These are phyloP conservation scores for Colletotrichum tofieldiae DNA, from an alignment of 2,329 filamentous ascomycete species.

Conservation along the genomic window DNA sequence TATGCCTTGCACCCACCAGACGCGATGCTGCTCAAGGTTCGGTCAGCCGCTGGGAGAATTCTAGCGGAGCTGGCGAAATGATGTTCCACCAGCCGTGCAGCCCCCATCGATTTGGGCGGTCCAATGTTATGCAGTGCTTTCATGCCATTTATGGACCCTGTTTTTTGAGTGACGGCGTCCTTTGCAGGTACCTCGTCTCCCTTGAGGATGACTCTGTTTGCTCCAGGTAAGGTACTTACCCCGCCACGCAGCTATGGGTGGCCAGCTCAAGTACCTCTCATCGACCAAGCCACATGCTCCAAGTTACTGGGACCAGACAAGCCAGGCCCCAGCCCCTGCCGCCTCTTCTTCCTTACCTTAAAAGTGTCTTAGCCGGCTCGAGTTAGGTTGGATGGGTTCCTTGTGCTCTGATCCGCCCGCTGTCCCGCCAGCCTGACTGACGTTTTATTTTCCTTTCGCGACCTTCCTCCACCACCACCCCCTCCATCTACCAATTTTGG, in stretches of 20 bases:
- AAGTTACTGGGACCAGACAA: slow-evolving; percentile 6
- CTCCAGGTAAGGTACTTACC: slow-evolving; percentile 12
- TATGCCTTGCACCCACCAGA: slow-evolving; percentile 6
- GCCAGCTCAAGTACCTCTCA: slow-evolving; percentile 1
- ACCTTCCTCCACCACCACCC: slow-evolving; percentile 37
- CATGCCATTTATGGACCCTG: not conserved
- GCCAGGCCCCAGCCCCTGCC: slow-evolving; percentile 4
- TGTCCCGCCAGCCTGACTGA: slow-evolving; percentile 43
- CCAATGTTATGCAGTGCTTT: not conserved
- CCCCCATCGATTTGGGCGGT: not conserved
- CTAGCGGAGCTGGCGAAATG: slow-evolving; percentile 27
- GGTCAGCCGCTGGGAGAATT: slow-evolving; percentile 15
- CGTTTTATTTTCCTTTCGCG: slow-evolving; percentile 43
- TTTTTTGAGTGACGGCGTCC: slow-evolving; percentile 5
- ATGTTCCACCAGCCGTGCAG: slow-evolving; percentile 25
- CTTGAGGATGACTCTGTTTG: not conserved
- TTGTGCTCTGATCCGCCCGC: slow-evolving; percentile 33
- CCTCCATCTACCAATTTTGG: slow-evolving; percentile 40
- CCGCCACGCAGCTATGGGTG: not conserved
- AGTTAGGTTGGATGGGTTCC: slow-evolving; percentile 27
- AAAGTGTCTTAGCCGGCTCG: slow-evolving; percentile 19
- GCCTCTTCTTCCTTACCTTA: slow-evolving; percentile 14
- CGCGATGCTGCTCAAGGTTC: slow-evolving; percentile 15
- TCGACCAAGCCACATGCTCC: not conserved
- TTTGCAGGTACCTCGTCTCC: slow-evolving; percentile 2